phyloP scores from a whole-genome alignment of 176 grass and related monocot species.

The Otatea glauca region DNA sequence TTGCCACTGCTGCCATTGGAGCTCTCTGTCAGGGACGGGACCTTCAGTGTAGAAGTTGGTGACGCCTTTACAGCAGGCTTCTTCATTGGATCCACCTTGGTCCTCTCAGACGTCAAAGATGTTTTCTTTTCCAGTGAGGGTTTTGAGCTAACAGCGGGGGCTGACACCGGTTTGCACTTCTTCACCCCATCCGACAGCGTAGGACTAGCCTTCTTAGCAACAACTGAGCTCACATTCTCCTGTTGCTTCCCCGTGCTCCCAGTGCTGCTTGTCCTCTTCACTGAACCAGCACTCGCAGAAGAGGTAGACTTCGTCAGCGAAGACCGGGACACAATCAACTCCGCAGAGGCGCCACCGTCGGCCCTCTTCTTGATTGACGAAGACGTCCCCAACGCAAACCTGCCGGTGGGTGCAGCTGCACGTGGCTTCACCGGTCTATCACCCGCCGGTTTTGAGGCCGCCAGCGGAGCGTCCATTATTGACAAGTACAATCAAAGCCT shows the following conservation, averaged over 20 bases:
- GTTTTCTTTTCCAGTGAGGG: conserved; percentile 42
- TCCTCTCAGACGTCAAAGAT: conserved; percentile 42
- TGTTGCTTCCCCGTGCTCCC: conserved; percentile 45
- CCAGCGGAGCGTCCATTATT: conserved; percentile 54
- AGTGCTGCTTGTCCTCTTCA: conserved; percentile 61
- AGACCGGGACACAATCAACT: conserved; percentile 34
- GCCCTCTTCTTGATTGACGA: conserved; percentile 54
- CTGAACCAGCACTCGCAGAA: conserved; percentile 16
- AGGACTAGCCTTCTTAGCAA: conserved; percentile 55
- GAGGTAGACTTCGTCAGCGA: conserved; percentile 43
- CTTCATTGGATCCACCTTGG: conserved; percentile 40
- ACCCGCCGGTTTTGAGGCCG: conserved; percentile 13
- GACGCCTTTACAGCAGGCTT: conserved; percentile 53
- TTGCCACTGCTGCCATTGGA: conserved; percentile 49
- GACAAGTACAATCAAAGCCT: background rate
- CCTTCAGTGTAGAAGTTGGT: conserved; percentile 56
- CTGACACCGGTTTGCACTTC: conserved; percentile 47
- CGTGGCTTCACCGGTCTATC: conserved; percentile 44
- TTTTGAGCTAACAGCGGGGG: conserved; percentile 45
- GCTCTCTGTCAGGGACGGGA: conserved; percentile 51
- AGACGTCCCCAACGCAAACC: conserved; percentile 33
- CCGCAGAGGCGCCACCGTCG: background rate
- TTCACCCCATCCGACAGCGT: conserved; percentile 58
- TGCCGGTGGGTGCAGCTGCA: conserved; percentile 15
- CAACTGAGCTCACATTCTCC: conserved; percentile 47